Base-by-base conservation (phyloP, 176 grass and related monocot species). In the Ensete glaucum region DNA sequence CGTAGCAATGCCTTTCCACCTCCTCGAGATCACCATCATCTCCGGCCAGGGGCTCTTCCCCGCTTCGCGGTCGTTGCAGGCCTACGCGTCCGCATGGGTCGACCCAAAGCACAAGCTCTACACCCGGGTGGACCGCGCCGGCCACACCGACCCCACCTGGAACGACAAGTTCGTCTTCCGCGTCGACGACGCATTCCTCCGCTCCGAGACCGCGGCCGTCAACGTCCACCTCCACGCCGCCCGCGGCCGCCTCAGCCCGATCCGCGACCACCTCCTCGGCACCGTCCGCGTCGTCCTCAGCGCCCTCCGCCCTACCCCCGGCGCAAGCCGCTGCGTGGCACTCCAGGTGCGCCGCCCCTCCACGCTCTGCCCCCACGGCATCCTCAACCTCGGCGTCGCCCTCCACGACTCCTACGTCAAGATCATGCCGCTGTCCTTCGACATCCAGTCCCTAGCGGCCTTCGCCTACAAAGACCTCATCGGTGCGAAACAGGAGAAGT, bases 91-190 rank as follows among this genome's bases (percentile, higher is more conserved):
- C 23, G 93, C 85, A 13, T 92, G 86, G 81, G 81, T 74, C 0
- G 82, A 88, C 69, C 68, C 62, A 3, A 64, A 68, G 8, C 81
- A 89, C 13, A 82, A 86, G 85, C 73, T 92, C 67, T 64, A 80
- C 81, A 92, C 93, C 34, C 82, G 68, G 73, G 76, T 82, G 11
- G 83, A 92, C 69, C 43, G 1, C 64, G 11, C 68, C 11, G 87
- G 89, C 62, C 77, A 71, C 73, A 79, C 81, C 8, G 76, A 77
- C 23, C 89, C 89, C 1, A 92, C 93, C 34, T 96, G 93, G 93
- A 96, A 96, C 81, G 87, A 96, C 70, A 75, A 87, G 64, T 96
- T 96, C 80, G 76, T 92, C 9, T 84, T 96, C 75, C 93, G 89
- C 50, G 83, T 96, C 5, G 85, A 86, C 69, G 66, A 34, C 69